These are phyloP conservation scores for Calonectria hongkongensis DNA, from an alignment of 2,329 filamentous ascomycete genomes.

Conservation along the genomic window DNA sequence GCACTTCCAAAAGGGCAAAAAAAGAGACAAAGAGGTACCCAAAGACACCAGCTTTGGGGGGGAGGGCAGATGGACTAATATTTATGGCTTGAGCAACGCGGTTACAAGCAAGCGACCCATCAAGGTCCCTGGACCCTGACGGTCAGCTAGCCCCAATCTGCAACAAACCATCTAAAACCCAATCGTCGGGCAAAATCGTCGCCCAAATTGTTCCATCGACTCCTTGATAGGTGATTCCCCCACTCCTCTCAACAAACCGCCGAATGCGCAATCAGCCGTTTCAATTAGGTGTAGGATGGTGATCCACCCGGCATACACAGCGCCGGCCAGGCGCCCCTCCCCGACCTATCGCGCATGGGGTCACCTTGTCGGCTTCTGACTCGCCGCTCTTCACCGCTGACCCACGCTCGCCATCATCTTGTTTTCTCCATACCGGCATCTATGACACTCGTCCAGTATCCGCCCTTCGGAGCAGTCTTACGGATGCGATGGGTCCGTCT, in stretches of 20 bases:
- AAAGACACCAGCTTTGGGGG: neutral
- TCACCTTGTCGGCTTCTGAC: slow-evolving; percentile 43
- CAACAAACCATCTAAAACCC: slow-evolving; percentile 45
- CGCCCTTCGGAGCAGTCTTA: slow-evolving; percentile 36
- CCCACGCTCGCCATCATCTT: slow-evolving; percentile 42
- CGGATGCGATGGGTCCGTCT: slow-evolving; percentile 37
- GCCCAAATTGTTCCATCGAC: slow-evolving; percentile 34
- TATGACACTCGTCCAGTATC: slow-evolving; percentile 36
- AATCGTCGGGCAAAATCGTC: slow-evolving; percentile 38
- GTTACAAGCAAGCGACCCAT: slow-evolving; percentile 46
- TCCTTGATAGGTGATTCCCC: slow-evolving; percentile 34
- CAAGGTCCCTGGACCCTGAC: slow-evolving; percentile 52
- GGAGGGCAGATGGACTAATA: slow-evolving; percentile 34
- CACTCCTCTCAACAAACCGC: slow-evolving; percentile 40
- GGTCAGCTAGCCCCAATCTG: slow-evolving; percentile 39
- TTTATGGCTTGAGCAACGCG: slow-evolving; percentile 46
- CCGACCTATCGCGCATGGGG: slow-evolving; percentile 43
- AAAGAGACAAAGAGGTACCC: slow-evolving; percentile 40
- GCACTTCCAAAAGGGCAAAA: slow-evolving; percentile 35
- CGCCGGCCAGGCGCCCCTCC: slow-evolving; percentile 40
- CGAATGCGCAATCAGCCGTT: slow-evolving; percentile 43
- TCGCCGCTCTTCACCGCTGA: slow-evolving; percentile 46
- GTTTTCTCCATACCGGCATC: slow-evolving; percentile 38
- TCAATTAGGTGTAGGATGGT: slow-evolving; percentile 46
- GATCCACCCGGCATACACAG: slow-evolving; percentile 45